These are phyloP conservation scores for Elongisporangium prolatum DNA, from an alignment of 352 stramenopile genomes.

Conservation along the genomic window DNA sequence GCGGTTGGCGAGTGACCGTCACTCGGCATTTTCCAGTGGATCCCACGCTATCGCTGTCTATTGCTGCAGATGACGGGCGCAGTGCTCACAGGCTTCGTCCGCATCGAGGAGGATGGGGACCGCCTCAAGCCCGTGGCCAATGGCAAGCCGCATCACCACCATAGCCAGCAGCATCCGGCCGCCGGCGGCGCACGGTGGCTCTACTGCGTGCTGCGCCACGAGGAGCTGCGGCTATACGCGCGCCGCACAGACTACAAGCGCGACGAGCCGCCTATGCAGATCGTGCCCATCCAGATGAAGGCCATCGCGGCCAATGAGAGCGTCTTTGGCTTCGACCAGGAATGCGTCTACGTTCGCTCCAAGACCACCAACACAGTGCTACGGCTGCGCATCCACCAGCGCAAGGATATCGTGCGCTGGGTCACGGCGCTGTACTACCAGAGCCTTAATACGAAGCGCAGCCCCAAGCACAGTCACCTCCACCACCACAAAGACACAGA, in stretches of 20 bases:
- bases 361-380: constrained; percentile 34
- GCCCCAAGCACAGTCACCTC: constrained; percentile 2
- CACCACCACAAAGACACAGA: neutral
- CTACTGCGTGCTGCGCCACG: constrained; percentile 40
- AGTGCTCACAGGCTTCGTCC: constrained; percentile 43
- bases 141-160: constrained; percentile 17
- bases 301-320: constrained; percentile 36
- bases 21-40: neutral
- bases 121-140: constrained; percentile 19
- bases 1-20: neutral
- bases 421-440: constrained; percentile 62
- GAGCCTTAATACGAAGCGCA: constrained; percentile 21
- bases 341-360: constrained; percentile 50
- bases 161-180: constrained; percentile 17
- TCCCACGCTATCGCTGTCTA: neutral
- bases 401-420: constrained; percentile 60
- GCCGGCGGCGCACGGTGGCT: constrained; percentile 55
- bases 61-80: neutral
- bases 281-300: constrained; percentile 36
- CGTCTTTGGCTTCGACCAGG: constrained; percentile 54
- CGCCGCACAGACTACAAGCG: constrained; percentile 56
- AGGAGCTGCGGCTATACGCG: constrained; percentile 46
- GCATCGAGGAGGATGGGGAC: constrained; percentile 43
- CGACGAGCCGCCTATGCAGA: constrained; percentile 34
- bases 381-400: constrained; percentile 49